phyloP scores from a whole-genome alignment of 345 rosid genomes.

The Salix arbutifolia region DNA sequence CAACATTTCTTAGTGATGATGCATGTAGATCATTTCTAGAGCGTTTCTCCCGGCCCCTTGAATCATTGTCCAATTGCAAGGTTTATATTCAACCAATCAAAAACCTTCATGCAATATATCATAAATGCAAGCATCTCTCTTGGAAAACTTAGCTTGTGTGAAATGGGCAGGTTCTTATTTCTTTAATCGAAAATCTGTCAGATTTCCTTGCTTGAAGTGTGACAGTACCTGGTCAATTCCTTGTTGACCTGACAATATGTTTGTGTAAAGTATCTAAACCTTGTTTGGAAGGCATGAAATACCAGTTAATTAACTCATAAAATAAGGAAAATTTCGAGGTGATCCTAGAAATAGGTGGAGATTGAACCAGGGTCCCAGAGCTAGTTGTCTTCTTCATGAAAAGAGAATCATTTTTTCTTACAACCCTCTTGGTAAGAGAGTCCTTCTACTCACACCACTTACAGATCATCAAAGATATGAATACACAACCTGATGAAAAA shows the following conservation, averaged over 20 bases:
- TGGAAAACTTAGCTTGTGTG: neutral
- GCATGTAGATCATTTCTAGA: neutral
- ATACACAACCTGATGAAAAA: neutral
- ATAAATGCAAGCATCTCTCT: neutral
- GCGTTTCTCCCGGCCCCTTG: neutral
- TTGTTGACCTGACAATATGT: slow-evolving; percentile 29
- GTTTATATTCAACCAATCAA: neutral
- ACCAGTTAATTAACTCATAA: neutral
- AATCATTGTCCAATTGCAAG: neutral
- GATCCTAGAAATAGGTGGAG: neutral
- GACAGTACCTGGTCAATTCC: neutral
- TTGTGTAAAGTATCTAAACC: neutral
- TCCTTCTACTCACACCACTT: neutral
- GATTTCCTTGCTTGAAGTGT: neutral
- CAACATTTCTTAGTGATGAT: neutral
- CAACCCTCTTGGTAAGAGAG: neutral
- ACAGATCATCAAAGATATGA: neutral
- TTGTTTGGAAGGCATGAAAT: neutral
- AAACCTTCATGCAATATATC: neutral
- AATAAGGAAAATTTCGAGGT: neutral
- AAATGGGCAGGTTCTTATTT: neutral
- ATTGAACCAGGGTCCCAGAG: neutral
- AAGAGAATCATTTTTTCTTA: neutral
- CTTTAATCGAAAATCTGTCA: neutral
- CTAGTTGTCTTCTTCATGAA: neutral